phyloP scores from a whole-genome alignment of 192 early-diverging fungal genomes.

The Glomus cerebriforme region DNA sequence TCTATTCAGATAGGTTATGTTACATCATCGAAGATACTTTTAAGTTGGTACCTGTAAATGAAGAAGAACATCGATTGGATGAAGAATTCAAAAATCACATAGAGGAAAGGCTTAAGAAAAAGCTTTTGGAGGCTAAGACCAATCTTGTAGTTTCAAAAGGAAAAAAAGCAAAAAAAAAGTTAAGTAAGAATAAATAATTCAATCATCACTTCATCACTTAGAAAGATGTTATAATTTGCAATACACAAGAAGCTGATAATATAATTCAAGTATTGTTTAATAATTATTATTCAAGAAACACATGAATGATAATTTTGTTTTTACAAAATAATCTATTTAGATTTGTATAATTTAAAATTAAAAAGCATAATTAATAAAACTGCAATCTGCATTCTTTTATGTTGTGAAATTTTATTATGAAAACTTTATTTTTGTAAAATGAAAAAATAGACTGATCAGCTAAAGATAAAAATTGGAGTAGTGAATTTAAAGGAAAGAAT shows the following conservation, averaged over 20 bases:
- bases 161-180: not conserved
- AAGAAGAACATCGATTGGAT: not conserved
- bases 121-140: not conserved
- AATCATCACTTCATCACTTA: not conserved
- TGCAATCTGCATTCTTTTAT: conserved; percentile 8
- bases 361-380: conserved; percentile 11
- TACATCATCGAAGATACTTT: not conserved
- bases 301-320: not conserved
- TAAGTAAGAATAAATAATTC: not conserved
- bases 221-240: not conserved
- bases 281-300: too few relatives aligned
- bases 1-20: not conserved
- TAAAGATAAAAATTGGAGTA: not conserved
- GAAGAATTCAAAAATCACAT: not conserved
- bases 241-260: not conserved
- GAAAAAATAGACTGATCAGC: not conserved
- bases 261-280: too few relatives aligned
- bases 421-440: not conserved
- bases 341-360: not conserved
- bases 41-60: not conserved
- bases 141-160: not conserved
- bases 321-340: not conserved
- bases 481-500: not conserved
- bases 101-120: not conserved
- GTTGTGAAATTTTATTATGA: not conserved